Evolutionary conservation across 352 stramenopile species (phyloP).

Genomic region (Aphanomyces cochlioides): DNA sequence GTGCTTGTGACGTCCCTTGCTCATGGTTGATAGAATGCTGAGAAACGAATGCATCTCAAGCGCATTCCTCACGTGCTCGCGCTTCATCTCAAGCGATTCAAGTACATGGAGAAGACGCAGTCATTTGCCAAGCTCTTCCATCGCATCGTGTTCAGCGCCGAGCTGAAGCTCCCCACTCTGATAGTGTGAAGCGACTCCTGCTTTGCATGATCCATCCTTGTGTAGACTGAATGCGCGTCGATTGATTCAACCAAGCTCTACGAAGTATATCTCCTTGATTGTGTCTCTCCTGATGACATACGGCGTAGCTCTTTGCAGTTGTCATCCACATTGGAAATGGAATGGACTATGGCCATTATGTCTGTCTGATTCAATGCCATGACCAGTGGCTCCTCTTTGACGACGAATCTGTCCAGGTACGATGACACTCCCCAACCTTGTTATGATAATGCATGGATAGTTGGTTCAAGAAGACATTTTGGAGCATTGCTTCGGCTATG

Average conservation of each 20-base stretch:
- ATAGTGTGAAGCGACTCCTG: background rate
- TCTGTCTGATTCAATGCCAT: constrained; percentile 35
- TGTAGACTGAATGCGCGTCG: constrained; percentile 7
- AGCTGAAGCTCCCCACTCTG: constrained; percentile 15
- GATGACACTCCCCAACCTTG: background rate
- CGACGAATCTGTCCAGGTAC: constrained; percentile 37
- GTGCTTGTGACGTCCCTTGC: background rate
- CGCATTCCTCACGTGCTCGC: constrained; percentile 25
- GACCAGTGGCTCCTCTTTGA: constrained; percentile 41
- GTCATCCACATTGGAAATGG: constrained; percentile 42
- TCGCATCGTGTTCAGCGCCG: constrained; percentile 31
- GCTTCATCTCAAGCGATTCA: constrained; percentile 32
- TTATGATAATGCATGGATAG: constrained; percentile 1
- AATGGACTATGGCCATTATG: constrained; percentile 39
- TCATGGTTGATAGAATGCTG: constrained; percentile 32
- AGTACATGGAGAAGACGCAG: constrained; percentile 36
- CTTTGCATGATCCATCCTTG: too few species aligned
- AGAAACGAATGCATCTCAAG: constrained; percentile 23
- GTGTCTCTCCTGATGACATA: too few species aligned
- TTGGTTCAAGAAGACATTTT: constrained; percentile 26
- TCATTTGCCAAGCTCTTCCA: constrained; percentile 41
- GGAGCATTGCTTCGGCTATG: constrained; percentile 13
- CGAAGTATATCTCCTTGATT: background rate
- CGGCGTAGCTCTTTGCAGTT: constrained; percentile 30
- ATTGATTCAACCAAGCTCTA: constrained; percentile 11